Evolutionary conservation across 441 rosid genomes (phyloP).

Genomic region (Jatropha multifida): DNA sequence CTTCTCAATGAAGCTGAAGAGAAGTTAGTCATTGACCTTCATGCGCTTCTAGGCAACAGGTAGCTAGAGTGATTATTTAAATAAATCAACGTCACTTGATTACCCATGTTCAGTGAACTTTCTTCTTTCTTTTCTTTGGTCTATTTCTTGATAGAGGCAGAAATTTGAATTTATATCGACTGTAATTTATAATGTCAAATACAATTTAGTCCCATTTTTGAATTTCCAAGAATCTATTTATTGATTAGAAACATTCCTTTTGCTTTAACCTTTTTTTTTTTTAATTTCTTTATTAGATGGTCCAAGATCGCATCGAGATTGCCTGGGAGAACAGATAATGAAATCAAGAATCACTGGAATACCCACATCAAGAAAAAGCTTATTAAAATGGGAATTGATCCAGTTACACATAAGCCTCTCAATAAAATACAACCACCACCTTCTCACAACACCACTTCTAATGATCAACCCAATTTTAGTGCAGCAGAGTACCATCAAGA

Average conservation of each 20-base stretch:
- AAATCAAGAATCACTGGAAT: constrained; percentile 92
- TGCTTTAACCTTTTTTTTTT: not conserved
- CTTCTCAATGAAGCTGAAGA: constrained; percentile 74
- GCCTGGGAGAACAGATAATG: constrained; percentile 86
- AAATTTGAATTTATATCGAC: not conserved
- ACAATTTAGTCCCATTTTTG: not conserved
- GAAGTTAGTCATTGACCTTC: constrained; percentile 69
- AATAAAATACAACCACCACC: constrained; percentile 23
- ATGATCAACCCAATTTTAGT: not conserved
- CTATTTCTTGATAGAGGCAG: not conserved
- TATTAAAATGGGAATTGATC: constrained; percentile 89
- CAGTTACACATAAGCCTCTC: constrained; percentile 69
- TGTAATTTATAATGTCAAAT: not conserved
- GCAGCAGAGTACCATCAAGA: not conserved
- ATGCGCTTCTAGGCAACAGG: constrained; percentile 79
- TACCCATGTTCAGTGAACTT: not conserved
- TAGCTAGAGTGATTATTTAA: constrained; percentile 3
- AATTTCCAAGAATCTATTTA: not conserved
- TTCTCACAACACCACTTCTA: too few relatives aligned
- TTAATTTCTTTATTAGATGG: constrained; percentile 49
- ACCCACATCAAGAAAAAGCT: constrained; percentile 87
- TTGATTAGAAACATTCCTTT: too few relatives aligned
- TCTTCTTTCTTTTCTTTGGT: not conserved
- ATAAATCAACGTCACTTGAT: not conserved
- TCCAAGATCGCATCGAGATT: constrained; percentile 80